Base-by-base conservation (phyloP, 495 filamentous ascomycete genomes). In the Eremomyces bilateralis region DNA sequence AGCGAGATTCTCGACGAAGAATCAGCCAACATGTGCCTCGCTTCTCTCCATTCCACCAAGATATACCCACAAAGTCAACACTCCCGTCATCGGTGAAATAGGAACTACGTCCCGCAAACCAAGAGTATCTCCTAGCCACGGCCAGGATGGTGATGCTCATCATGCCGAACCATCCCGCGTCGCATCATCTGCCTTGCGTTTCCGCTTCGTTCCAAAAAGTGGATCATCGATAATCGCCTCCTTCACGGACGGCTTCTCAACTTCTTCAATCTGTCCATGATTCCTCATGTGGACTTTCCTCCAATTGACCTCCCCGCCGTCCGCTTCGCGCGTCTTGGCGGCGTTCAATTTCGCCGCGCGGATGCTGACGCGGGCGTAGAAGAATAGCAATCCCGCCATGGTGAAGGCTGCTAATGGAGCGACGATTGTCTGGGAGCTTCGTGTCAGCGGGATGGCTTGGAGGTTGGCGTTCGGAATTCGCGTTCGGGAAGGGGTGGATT, bases 321-420 rank as follows among this genome's bases (percentile, higher is more conserved):
- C 53, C 1, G 50, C 52, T 35, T 55, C 42, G n/a, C 53, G 48
- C 31, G 54, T 50, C 31, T 47, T 43, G 35, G 49, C 34, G 13
- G 58, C 58, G 30, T 58, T 62, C 21, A 43, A 36, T 25, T 59
- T 59, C 5, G 59, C 59, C 0, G 54, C 54, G 20, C 46, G 46
- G 33, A 63, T 63, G 29, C 51, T 56, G 6, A 51, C 56, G 13
- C 58, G 48, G 1, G 54, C 45, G 40, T 63, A 63, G 4, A 59
- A 49, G 36, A 60, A 56, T 21, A 62, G 53, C 3, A 63, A 36
- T 19, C 48, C 21, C n/a, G 59, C 59, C 59, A 62, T 60, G 3
- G 54, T 60, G n/a, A 58, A 38, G 2, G 59, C 59, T 8, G 57
- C 59, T 1, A 56, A 36, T 4, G 59, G 59, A 28, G 52, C 51